Evolutionary conservation across 2,329 filamentous ascomycete species (phyloP).

Genomic region (Basipetospora chlamydospora): DNA sequence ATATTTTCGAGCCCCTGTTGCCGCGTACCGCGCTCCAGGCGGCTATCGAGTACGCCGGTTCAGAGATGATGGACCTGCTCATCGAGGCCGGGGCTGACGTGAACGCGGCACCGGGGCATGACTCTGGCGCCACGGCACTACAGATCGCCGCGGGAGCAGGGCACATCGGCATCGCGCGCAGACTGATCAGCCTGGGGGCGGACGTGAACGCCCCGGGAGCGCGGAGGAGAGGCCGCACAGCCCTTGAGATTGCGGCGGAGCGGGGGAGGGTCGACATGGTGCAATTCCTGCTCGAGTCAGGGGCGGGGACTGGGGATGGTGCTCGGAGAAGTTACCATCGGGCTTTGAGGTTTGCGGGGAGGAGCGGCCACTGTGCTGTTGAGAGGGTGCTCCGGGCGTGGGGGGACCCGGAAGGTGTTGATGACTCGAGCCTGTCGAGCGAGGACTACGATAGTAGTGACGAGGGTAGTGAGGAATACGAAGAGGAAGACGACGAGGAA

Average conservation of each 20-base stretch:
- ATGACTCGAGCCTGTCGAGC: no score
- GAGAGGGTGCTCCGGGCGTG: conserved; percentile 1
- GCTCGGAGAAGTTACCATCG: background rate
- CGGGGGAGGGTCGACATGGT: conserved; percentile 1
- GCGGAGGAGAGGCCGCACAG: background rate
- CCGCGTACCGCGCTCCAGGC: conserved; percentile 24
- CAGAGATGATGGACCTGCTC: conserved; percentile 21
- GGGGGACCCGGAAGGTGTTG: no score
- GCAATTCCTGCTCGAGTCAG: conserved; percentile 1
- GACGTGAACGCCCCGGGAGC: background rate
- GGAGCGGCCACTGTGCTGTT: background rate
- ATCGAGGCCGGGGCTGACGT: conserved; percentile 23
- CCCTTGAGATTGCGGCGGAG: conserved; percentile 1
- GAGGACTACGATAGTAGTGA: no score
- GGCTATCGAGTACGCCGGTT: conserved; percentile 19
- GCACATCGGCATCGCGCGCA: conserved; percentile 11
- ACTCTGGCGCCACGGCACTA: conserved; percentile 21
- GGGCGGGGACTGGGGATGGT: background rate
- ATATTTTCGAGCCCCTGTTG: conserved; percentile 15
- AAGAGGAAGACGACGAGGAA: no score
- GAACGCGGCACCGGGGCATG: conserved; percentile 16
- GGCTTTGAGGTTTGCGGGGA: background rate
- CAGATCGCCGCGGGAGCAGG: conserved; percentile 20
- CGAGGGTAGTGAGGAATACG: no score
- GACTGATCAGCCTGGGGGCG: background rate